Conservation (phyloP, 441 rosid genomes). For the Corymbia calophylla region DNA sequence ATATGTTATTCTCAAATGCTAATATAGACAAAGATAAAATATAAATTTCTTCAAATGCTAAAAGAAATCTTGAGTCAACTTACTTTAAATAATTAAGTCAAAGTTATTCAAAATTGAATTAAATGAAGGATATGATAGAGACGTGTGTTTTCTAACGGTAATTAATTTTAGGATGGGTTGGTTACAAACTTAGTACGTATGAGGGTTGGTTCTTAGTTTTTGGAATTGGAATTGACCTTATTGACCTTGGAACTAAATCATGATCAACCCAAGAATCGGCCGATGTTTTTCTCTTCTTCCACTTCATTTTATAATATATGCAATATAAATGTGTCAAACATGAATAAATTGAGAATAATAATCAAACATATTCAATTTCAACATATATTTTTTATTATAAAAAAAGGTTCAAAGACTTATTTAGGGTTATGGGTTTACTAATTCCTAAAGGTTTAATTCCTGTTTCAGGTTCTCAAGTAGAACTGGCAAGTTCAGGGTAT, state of each 20-base stretch:
- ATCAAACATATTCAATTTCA: not conserved
- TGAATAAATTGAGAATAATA: not conserved
- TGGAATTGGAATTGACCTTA: accelerated
- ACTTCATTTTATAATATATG: not conserved
- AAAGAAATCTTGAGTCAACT: not conserved
- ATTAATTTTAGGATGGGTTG: not conserved
- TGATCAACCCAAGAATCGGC: accelerated
- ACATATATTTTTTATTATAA: not conserved
- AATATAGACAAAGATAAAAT: not conserved
- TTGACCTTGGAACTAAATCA: not conserved
- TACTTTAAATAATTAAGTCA: not conserved
- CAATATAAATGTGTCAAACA: not conserved
- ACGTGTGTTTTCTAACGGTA: not conserved
- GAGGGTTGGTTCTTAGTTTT: accelerated
- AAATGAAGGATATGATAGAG: not conserved
- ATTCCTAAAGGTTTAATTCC: not conserved
- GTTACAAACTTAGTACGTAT: not conserved
- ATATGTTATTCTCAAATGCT: not conserved
- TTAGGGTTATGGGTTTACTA: not conserved
- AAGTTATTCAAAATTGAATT: not conserved
- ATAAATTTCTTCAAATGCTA: not conserved
- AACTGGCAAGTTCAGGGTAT: not conserved
- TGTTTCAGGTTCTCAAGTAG: not conserved
- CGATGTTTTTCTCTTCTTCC: not conserved
- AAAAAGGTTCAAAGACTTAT: not conserved